These are phyloP conservation scores for Stentor roeselii DNA, from an alignment of 73 alveolate species.

Conservation along the genomic window DNA sequence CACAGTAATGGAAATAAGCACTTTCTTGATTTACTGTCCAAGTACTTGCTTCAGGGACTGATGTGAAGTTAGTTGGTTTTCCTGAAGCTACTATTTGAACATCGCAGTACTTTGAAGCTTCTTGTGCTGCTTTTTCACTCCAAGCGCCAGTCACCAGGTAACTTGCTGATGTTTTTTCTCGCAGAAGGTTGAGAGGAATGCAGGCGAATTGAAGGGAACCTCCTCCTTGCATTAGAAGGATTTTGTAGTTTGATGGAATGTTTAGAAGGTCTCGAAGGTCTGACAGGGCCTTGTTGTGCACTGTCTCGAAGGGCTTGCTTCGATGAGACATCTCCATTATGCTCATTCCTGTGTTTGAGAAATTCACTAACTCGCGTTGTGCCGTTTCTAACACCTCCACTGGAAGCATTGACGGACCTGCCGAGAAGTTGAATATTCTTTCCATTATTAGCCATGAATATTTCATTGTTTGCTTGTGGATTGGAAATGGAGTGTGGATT, in stretches of 20 bases:
- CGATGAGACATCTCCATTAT: conserved; percentile 50
- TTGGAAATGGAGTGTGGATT: too few species aligned
- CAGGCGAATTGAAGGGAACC: conserved; percentile 68
- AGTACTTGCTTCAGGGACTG: conserved; percentile 31
- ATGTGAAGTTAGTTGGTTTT: conserved; percentile 38
- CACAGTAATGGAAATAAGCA: conserved; percentile 62
- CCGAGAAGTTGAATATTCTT: conserved; percentile 62
- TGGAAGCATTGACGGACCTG: conserved; percentile 74
- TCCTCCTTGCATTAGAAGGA: conserved; percentile 76
- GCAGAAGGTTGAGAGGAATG: conserved; percentile 62
- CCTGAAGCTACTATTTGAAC: conserved; percentile 36
- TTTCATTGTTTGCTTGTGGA: too few species aligned
- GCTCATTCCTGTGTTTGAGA: conserved; percentile 66
- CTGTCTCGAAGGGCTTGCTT: conserved; percentile 42
- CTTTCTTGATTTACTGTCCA: conserved; percentile 61
- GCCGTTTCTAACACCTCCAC: conserved; percentile 63
- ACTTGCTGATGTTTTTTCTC: conserved; percentile 43
- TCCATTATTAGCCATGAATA: conserved; percentile 20
- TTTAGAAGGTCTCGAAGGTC: conserved; percentile 55
- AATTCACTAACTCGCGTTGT: conserved; percentile 61
- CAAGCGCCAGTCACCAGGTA: conserved; percentile 68
- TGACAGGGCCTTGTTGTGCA: conserved; percentile 44
- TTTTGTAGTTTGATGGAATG: conserved; percentile 55
- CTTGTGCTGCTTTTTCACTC: conserved; percentile 56
- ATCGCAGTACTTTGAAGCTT: conserved; percentile 54